Evolutionary conservation across 768 basidiomycete genomes (phyloP).

Genomic region (Mycena indigotica): DNA sequence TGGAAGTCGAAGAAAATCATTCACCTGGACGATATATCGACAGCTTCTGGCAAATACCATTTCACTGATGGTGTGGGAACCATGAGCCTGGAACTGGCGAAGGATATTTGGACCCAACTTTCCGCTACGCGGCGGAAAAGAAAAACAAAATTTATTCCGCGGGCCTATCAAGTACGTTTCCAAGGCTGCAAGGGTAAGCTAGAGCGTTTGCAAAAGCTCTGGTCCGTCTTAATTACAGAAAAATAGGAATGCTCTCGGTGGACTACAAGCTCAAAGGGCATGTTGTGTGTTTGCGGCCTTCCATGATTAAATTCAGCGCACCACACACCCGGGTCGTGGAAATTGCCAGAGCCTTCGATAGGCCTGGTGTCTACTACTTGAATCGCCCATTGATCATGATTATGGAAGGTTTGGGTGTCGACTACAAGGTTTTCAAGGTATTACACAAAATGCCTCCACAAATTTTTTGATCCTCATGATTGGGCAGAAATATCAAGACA

Average conservation of each 20-base stretch:
- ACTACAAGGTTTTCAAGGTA: slow-evolving; percentile 52
- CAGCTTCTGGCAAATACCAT: slow-evolving; percentile 37
- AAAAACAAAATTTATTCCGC: slow-evolving; percentile 39
- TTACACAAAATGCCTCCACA: not conserved
- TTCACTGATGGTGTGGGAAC: slow-evolving; percentile 78
- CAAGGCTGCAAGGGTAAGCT: slow-evolving; percentile 67
- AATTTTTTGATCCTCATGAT: not conserved
- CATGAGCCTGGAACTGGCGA: slow-evolving; percentile 56
- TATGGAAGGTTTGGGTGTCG: slow-evolving; percentile 59
- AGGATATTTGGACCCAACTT: slow-evolving; percentile 47
- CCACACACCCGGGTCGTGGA: slow-evolving; percentile 52
- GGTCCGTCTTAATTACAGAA: not conserved
- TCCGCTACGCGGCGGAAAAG: slow-evolving; percentile 39
- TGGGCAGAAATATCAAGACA: slow-evolving; percentile 45
- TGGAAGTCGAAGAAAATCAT: slow-evolving; percentile 53
- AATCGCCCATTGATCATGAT: slow-evolving; percentile 74
- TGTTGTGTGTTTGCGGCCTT: slow-evolving; percentile 54
- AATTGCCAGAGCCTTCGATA: slow-evolving; percentile 65
- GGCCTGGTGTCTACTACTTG: slow-evolving; percentile 56
- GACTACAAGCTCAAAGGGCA: slow-evolving; percentile 54
- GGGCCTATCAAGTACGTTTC: slow-evolving; percentile 63
- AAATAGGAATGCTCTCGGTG: slow-evolving; percentile 55
- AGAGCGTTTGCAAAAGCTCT: not conserved
- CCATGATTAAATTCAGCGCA: slow-evolving; percentile 71
- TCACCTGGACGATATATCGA: slow-evolving; percentile 38